These are phyloP conservation scores for Exophiala lecanii-corni DNA, from an alignment of 2,329 filamentous ascomycete genomes.

Conservation along the genomic window DNA sequence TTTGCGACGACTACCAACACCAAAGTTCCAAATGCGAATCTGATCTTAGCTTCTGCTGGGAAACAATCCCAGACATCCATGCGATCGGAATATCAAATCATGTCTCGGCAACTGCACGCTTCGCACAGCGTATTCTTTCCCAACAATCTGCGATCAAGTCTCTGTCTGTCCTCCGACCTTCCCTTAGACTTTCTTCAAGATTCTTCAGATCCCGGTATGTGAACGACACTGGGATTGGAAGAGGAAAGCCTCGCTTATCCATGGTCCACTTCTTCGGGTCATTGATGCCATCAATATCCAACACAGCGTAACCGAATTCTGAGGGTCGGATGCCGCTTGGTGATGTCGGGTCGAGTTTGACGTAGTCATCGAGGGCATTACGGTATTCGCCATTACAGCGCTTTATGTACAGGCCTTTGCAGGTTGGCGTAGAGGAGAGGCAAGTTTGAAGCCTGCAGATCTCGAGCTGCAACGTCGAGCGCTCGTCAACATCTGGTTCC, in stretches of 20 bases:
- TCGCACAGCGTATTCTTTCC: not conserved
- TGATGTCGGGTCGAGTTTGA: not conserved
- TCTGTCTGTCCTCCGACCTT: not conserved
- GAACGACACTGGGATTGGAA: not conserved
- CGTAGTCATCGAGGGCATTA: constrained; percentile 5
- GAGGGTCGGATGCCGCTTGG: not conserved
- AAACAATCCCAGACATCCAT: too few species aligned
- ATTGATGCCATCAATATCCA: not conserved
- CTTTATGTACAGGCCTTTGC: constrained; percentile 17
- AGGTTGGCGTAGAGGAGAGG: constrained; percentile 7
- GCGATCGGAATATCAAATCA: too few species aligned
- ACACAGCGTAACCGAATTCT: constrained; percentile 2
- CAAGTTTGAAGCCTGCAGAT: constrained; percentile 6
- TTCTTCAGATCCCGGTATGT: not conserved
- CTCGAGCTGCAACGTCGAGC: constrained; percentile 2
- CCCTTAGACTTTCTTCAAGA: not conserved
- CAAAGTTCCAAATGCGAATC: too few species aligned
- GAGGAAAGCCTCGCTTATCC: not conserved
- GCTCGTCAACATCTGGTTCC: not conserved
- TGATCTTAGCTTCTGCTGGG: too few species aligned
- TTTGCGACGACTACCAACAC: too few species aligned
- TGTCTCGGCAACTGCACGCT: not conserved
- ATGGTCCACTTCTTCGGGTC: not conserved
- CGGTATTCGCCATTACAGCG: constrained; percentile 20
- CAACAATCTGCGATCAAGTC: not conserved